Evolutionary conservation across 1,139 yeast species (phyloP).

Genomic region (Yamadazyma sp.): DNA sequence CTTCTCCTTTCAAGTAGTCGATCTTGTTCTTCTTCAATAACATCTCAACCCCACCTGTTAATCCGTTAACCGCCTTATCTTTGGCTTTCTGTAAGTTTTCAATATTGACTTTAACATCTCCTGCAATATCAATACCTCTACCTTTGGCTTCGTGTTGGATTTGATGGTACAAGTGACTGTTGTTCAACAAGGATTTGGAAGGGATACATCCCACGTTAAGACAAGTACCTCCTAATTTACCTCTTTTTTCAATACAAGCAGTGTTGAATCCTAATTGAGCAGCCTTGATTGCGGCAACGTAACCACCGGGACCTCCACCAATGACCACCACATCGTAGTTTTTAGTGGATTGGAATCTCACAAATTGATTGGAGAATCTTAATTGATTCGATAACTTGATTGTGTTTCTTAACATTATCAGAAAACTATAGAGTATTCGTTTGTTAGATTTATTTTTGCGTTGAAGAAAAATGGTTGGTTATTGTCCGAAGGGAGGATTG

Average conservation of each 20-base stretch:
- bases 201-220: conserved; percentile 98
- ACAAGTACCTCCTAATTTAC: conserved; percentile 96
- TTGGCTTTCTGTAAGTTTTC: conserved; percentile 86
- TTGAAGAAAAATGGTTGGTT: conserved; percentile 15
- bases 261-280: conserved; percentile 94
- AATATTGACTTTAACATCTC: conserved; percentile 73
- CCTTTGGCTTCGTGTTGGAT: conserved; percentile 78
- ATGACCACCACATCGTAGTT: conserved; percentile 85
- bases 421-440: neutral
- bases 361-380: conserved; percentile 23
- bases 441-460: neutral
- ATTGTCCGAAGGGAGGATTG: conserved; percentile 17
- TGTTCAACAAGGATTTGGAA: conserved; percentile 91
- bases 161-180: conserved; percentile 90
- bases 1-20: conserved; percentile 90
- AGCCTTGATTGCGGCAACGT: conserved; percentile 97
- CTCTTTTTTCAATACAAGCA: conserved; percentile 97
- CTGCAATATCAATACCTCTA: conserved; percentile 86
- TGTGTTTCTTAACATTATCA: conserved; percentile 12
- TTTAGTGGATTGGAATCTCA: conserved; percentile 44
- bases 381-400: conserved; percentile 6
- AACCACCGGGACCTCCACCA: conserved; percentile 99
- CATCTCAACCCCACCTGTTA: conserved; percentile 93
- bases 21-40: conserved; percentile 95
- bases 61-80: conserved; percentile 82